A percentile compares a stretch with the other conserved stretches of the same genome.
phyloP scores from a whole-genome alignment of 2,329 filamentous ascomycete genomes.

The Penicillium polonicum region DNA sequence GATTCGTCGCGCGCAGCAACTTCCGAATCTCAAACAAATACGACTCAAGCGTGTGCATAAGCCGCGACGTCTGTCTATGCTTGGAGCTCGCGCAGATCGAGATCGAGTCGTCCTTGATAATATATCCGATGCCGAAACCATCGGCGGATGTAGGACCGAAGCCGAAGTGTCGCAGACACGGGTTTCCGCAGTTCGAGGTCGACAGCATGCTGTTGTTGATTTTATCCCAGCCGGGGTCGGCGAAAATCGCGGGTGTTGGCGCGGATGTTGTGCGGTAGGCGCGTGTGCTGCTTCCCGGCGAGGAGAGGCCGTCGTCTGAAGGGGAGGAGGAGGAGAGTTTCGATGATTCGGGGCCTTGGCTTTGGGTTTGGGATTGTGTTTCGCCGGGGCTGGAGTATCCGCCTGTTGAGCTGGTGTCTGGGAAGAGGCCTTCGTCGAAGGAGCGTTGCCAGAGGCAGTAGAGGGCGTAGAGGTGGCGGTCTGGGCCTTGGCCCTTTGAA shows the following conservation, averaged over 20 bases:
- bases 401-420: constrained; percentile 56
- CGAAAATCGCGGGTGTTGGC: constrained; percentile 72
- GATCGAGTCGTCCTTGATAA: constrained; percentile 92
- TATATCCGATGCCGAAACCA: constrained; percentile 96
- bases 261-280: constrained; percentile 45
- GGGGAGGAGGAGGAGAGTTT: constrained; percentile 26
- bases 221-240: constrained; percentile 88
- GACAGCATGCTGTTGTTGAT: constrained; percentile 92
- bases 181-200: constrained; percentile 98
- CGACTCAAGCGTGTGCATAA: constrained; percentile 82
- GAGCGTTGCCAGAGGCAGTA: constrained; percentile 93
- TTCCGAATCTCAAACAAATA: constrained; percentile 90
- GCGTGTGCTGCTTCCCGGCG: constrained; percentile 53
- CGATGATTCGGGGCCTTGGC: constrained; percentile 25
- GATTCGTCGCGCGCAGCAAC: constrained; percentile 69
- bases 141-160: constrained; percentile 93
- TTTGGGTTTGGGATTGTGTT: constrained; percentile 1
- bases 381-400: constrained; percentile 63
- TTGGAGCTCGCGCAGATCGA: constrained; percentile 91
- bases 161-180: constrained; percentile 88
- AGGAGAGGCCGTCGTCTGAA: constrained; percentile 43
- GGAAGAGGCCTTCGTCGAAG: constrained; percentile 67
- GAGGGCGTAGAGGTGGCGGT: constrained; percentile 88
- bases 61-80: constrained; percentile 87
- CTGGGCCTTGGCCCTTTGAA: constrained; percentile 84